Conservation (phyloP, 768 basidiomycete species). For the Phanerodontia chrysosporium region DNA sequence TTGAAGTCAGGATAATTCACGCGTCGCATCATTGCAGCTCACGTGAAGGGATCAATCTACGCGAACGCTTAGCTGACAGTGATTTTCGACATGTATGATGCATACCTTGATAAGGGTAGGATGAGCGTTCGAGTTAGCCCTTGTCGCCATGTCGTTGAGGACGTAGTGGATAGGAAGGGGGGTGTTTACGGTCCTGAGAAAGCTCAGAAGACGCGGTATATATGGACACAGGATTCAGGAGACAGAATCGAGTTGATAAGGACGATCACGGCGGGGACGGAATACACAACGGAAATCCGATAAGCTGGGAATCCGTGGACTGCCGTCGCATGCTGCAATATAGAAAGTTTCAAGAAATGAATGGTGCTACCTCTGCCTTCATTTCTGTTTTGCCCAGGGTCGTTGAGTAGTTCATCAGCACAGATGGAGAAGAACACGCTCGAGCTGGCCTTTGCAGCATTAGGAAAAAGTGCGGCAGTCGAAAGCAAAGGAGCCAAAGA, state of each 20-base stretch:
- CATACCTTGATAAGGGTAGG: conserved; percentile 10
- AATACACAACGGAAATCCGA: neutral
- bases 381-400: too few species aligned
- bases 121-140: conserved; percentile 1
- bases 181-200: neutral
- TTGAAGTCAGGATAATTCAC: neutral
- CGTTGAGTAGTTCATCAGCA: too few species aligned
- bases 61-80: conserved; percentile 9
- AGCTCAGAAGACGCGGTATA: neutral
- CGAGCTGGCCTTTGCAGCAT: too few species aligned
- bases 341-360: neutral
- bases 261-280: neutral
- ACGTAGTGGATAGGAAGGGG: neutral
- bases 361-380: too few species aligned
- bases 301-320: neutral
- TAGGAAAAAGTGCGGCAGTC: too few species aligned
- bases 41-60: conserved; percentile 71
- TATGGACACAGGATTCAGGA: neutral
- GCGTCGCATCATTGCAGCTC: conserved; percentile 21
- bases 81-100: conserved; percentile 10
- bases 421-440: too few species aligned
- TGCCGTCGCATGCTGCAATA: neutral
- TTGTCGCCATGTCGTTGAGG: neutral
- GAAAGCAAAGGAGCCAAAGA: too few species aligned
- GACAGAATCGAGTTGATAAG: neutral